Conservation (phyloP, 352 stramenopile species). For the Elongisporangium senticosum region DNA sequence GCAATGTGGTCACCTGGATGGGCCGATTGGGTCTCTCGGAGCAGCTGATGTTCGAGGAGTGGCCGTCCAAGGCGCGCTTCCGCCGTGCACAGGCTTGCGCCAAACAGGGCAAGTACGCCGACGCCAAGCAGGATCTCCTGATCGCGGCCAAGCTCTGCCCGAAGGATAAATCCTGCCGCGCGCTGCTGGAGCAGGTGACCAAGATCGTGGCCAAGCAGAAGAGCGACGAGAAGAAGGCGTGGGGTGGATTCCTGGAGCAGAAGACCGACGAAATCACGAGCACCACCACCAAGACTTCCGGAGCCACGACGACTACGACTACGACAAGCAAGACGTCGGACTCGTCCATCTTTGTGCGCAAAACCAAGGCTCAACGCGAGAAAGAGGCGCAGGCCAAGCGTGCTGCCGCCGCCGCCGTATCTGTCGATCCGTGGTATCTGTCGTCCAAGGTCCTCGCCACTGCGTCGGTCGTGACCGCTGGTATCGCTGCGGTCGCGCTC, state of each 20-base stretch:
- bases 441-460: conserved; percentile 51
- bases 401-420: conserved; percentile 1
- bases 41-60: conserved; percentile 80
- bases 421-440: conserved; percentile 49
- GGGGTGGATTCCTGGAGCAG: conserved; percentile 70
- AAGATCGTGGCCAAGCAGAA: conserved; percentile 74
- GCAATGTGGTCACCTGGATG: conserved; percentile 85
- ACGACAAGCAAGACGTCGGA: conserved; percentile 12
- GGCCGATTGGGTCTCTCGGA: conserved; percentile 68
- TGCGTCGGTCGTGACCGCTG: conserved; percentile 64
- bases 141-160: conserved; percentile 74
- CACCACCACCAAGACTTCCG: conserved; percentile 9
- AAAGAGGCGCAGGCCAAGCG: conserved; percentile 11
- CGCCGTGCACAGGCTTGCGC: conserved; percentile 70
- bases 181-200: conserved; percentile 62
- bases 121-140: conserved; percentile 75
- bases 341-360: conserved; percentile 72
- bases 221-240: conserved; percentile 70
- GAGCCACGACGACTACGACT: not conserved
- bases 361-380: conserved; percentile 41
- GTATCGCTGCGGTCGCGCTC: conserved; percentile 55
- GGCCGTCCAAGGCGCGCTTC: conserved; percentile 82
- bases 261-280: conserved; percentile 7
- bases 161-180: conserved; percentile 76
- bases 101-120: conserved; percentile 66